Base-by-base conservation (phyloP, 169 alveolate species). In the Eimeria sp. region DNA sequence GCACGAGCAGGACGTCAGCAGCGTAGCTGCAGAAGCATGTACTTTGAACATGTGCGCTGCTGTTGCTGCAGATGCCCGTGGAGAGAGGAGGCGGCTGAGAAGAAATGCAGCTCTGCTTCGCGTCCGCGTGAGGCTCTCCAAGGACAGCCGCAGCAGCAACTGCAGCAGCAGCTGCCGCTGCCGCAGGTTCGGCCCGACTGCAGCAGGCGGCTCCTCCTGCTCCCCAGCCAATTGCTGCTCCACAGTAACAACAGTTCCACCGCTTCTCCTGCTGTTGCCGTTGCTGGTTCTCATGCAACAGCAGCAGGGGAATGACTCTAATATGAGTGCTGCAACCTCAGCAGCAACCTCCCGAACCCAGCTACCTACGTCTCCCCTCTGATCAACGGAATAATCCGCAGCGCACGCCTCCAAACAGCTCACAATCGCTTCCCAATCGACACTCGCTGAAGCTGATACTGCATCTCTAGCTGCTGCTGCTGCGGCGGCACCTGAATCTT, bases 281-380 rank as follows among this genome's bases (percentile, higher is more conserved):
- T 14, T 54, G 61, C 16, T 54, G 61, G 20, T 54, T 7, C 61
- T 7, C 16, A 7, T 54, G 16, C 16, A 11, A 14, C 89, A 34
- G 61, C 88, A 49, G 63, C 11, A n/a, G 3, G 47, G 90, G 16
- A 82, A 72, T 43, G 78, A 54, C 61, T 93, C 94, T 18, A 93
- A 76, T 20, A 67, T 47, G 51, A 93, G 76, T 3, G 78, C 93
- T 13, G 97, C 90, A 40, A 97, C 96, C 63, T 95, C 98, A 97
- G 98, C 97, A 9, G 99, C 97, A 49, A 98, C 98, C 95, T 98
- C 99, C 90, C 99, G 96, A 1, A 98, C 98, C 98, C 98, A 98
- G 27, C 98, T 97, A 25, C 99, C 99, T 54, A 98, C 98, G 90
- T 98, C 99, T 51, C 99, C 99, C 90, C 95, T 72, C 45, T 61